Evolutionary conservation across 2,329 filamentous ascomycete species (phyloP), one percentile per base, ranked within the genome.

Genomic region (Claviceps fusiformis): DNA sequence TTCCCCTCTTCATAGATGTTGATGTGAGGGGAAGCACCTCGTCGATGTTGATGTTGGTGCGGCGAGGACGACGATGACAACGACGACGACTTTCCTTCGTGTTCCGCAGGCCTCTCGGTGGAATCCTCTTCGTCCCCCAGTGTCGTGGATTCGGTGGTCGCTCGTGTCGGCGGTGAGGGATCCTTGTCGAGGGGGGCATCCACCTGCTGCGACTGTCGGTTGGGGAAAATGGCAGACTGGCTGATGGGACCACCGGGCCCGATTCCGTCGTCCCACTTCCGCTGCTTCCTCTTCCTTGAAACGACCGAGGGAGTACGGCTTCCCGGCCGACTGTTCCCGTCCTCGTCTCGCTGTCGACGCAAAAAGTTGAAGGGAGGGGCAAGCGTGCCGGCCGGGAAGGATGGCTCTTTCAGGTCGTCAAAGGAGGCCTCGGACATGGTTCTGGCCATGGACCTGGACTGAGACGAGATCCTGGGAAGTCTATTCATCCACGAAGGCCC

Each of bases 401-500:
- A 72, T 3, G 78, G 79, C 59, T 75, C 69, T 61, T 80, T 82
- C n/a, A 79, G 70, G 24, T 87, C 83, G 17, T 85, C 78, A 8
- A 74, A 75, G n/a, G 89, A 86, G 0, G 82, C 79, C 59, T 91
- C 86, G 0, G 91, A 95, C 79, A 90, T 86, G 33, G 83, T 87
- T 66, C 86, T 88, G 5, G 90, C 89, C 62, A 92, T 83, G 0
- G 93, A 96, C 60, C 89, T 86, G 39, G 82, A 85, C 57, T 77
- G 76, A 0, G 82, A 80, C 52, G 81, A 75, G 60, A 85, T 79
- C 67, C 85, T 70, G 5, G 93, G 93, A 47, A 98, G 75, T 54
- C 93, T 81, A 62, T 95, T 93, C 87, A 97, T 95, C 93, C 93
- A 98, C 1, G 83, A 83, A 2, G 90, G 87, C 0, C 90, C 89